Percentiles rank a stretch among this genome's conserved stretches.
phyloP scores from a whole-genome alignment of 179 eudicot species.

The Carnegiea gigantea region DNA sequence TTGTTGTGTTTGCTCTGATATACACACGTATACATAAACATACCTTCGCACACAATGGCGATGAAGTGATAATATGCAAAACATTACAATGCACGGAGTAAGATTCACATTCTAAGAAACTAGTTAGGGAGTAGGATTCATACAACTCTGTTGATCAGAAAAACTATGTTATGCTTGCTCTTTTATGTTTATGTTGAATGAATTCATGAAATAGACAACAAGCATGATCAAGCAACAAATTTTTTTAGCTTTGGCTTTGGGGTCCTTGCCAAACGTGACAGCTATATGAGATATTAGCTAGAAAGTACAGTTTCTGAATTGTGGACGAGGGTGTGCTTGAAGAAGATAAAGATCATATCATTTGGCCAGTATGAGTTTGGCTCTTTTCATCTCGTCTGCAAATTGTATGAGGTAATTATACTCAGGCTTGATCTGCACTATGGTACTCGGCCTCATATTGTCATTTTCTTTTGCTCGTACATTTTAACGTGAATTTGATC shows the following conservation, averaged over 20 bases:
- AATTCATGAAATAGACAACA: too few species aligned
- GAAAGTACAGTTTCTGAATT: not conserved
- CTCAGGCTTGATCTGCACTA: not conserved
- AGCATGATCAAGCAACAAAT: too few species aligned
- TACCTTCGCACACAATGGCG: too few species aligned
- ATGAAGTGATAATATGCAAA: too few species aligned
- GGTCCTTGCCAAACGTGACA: not conserved
- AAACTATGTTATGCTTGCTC: too few species aligned
- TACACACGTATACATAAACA: too few species aligned
- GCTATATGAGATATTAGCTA: not conserved
- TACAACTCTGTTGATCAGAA: too few species aligned
- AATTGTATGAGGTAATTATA: not conserved
- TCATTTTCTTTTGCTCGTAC: not conserved
- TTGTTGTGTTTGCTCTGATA: too few species aligned
- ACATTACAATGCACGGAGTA: too few species aligned
- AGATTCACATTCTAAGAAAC: too few species aligned
- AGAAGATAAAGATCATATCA: not conserved
- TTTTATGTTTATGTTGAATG: too few species aligned
- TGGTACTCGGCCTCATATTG: not conserved
- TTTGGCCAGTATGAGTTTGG: not conserved
- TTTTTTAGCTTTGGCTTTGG: not conserved
- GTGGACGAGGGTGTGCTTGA: not conserved
- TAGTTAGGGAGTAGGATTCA: too few species aligned
- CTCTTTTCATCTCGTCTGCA: not conserved
- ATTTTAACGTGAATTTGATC: constrained; percentile 15